A percentile compares a stretch with the other conserved stretches of the same genome.
Evolutionary conservation across 1,139 yeast genomes (phyloP).

Genomic region (Geotrichum fermentans): DNA sequence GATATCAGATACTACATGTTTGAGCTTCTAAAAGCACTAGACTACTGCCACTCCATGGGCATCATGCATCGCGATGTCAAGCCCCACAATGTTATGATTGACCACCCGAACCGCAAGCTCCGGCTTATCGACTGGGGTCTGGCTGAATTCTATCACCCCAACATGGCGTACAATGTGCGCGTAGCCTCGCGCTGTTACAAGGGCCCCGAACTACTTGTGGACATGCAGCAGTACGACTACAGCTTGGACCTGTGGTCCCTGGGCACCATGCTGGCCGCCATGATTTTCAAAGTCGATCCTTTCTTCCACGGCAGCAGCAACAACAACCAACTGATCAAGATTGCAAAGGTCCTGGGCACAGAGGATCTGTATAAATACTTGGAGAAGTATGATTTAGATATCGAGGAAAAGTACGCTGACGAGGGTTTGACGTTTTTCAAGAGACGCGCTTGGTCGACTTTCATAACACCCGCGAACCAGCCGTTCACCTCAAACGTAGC

Average conservation of each 20-base stretch:
- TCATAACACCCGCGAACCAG: slow-evolving; percentile 69
- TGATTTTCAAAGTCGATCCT: slow-evolving; percentile 93
- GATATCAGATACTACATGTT: slow-evolving; percentile 88
- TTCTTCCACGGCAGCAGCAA: slow-evolving; percentile 96
- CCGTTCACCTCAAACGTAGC: slow-evolving; percentile 66
- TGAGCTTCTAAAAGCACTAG: slow-evolving; percentile 83
- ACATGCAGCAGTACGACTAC: slow-evolving; percentile 88
- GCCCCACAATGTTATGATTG: slow-evolving; percentile 98
- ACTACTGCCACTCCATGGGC: slow-evolving; percentile 94
- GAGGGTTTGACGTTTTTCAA: slow-evolving; percentile 53
- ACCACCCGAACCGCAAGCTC: slow-evolving; percentile 64
- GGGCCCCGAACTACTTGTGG: slow-evolving; percentile 96
- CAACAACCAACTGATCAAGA: slow-evolving; percentile 92
- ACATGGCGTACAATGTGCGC: slow-evolving; percentile 90
- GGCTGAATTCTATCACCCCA: slow-evolving; percentile 95
- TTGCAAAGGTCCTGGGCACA: slow-evolving; percentile 89
- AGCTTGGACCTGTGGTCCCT: slow-evolving; percentile 94
- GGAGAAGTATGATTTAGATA: slow-evolving; percentile 66
- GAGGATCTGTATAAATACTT: slow-evolving; percentile 72
- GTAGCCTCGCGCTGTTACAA: slow-evolving; percentile 98
- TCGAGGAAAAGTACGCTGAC: slow-evolving; percentile 72
- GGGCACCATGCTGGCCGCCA: slow-evolving; percentile 97
- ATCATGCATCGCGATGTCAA: slow-evolving; percentile 98
- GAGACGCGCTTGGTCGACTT: slow-evolving; percentile 83
- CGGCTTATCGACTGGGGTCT: slow-evolving; percentile 97